phyloP scores from a whole-genome alignment of 2,329 filamentous ascomycete species.

The Talaromyces sp. region DNA sequence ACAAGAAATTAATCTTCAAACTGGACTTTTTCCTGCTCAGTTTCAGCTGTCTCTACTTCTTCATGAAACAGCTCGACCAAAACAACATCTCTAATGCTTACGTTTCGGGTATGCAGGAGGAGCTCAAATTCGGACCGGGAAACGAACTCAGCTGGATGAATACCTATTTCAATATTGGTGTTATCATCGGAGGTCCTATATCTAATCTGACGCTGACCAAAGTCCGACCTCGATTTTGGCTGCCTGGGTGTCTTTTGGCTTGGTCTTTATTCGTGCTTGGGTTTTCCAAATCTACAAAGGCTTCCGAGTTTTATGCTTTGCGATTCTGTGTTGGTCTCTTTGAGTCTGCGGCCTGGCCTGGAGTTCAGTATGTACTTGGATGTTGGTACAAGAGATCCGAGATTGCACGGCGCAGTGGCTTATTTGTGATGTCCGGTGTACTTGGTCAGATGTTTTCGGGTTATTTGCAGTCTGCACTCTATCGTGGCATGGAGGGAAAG shows the following conservation, averaged over 20 bases:
- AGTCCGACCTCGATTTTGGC: constrained; percentile 7
- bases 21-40: constrained; percentile 41
- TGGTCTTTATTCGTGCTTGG: constrained; percentile 13
- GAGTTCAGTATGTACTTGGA: constrained; percentile 6
- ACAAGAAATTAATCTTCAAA: constrained; percentile 48
- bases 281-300: constrained; percentile 4
- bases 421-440: constrained; percentile 9
- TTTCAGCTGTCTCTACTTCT: not conserved
- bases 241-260: constrained; percentile 6
- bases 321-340: constrained; percentile 13
- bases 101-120: constrained; percentile 42
- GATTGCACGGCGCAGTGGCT: constrained; percentile 4
- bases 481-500: constrained; percentile 1
- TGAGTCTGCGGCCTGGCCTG: constrained; percentile 15
- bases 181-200: constrained; percentile 12
- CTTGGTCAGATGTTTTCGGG: constrained; percentile 15
- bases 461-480: constrained; percentile 12
- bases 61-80: constrained; percentile 27
- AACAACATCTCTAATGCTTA: constrained; percentile 40
- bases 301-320: not conserved
- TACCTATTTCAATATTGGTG: constrained; percentile 15
- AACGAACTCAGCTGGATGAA: constrained; percentile 16
- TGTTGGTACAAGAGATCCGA: constrained; percentile 13
- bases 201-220: constrained; percentile 5
- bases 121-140: constrained; percentile 38